Evolutionary conservation across 495 filamentous ascomycete species (phyloP).

Genomic region (Penicillium silybi): DNA sequence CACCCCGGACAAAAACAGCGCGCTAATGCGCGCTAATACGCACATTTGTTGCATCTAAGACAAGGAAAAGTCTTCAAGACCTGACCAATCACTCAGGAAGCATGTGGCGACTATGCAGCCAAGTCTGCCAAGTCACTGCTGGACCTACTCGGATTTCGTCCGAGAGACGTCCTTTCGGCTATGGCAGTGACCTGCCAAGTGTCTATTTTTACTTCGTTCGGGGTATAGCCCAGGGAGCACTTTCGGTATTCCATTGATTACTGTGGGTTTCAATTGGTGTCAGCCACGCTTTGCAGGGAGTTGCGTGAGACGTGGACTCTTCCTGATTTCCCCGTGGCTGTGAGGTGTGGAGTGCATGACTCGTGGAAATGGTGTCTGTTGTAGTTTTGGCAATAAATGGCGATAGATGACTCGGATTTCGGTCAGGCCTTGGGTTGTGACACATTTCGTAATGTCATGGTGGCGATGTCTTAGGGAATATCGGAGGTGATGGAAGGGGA

Average conservation of each 20-base stretch:
- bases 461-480: not conserved
- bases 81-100: slow-evolving; percentile 6
- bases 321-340: not conserved
- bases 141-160: slow-evolving; percentile 1
- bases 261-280: too few species aligned
- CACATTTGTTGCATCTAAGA: not conserved
- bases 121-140: slow-evolving; percentile 6
- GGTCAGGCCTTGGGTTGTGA: not conserved
- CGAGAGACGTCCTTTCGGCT: too few species aligned
- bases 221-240: too few species aligned
- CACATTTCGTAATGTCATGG: not conserved
- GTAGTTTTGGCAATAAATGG: not conserved
- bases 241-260: too few species aligned
- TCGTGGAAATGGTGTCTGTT: not conserved
- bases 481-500: too few species aligned
- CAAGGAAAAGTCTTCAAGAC: slow-evolving; percentile 8
- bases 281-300: too few species aligned
- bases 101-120: not conserved
- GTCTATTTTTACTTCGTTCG: not conserved
- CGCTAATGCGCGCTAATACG: too few species aligned
- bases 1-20: too few species aligned
- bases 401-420: not conserved
- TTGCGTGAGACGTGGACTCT: not conserved
- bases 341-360: not conserved
- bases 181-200: too few species aligned